These are phyloP conservation scores for Calonectria leucothoes DNA, from an alignment of 2,329 filamentous ascomycete species.

Conservation along the genomic window DNA sequence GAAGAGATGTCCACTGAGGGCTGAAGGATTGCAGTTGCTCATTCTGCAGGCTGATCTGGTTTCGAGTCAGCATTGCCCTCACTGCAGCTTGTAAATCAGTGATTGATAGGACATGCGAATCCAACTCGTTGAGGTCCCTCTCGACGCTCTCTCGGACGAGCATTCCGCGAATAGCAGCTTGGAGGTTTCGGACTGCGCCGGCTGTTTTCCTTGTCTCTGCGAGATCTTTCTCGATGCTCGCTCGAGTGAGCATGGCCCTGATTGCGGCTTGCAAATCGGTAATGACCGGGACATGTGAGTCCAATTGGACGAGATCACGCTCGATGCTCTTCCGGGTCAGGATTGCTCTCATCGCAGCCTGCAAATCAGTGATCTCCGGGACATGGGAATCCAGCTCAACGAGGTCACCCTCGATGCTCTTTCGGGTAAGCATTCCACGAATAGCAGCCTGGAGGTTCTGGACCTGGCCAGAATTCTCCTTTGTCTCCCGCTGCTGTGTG, in stretches of 20 bases:
- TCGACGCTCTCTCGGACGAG: slow-evolving; percentile 69
- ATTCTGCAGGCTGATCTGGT: slow-evolving; percentile 62
- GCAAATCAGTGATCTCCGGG: slow-evolving; percentile 65
- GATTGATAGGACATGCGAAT: slow-evolving; percentile 61
- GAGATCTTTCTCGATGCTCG: background rate
- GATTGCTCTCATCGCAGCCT: slow-evolving; percentile 75
- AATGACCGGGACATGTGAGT: slow-evolving; percentile 61
- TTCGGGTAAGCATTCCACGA: slow-evolving; percentile 74
- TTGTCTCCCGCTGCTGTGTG: slow-evolving; percentile 67
- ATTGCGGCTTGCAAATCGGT: slow-evolving; percentile 73
- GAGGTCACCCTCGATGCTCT: slow-evolving; percentile 64
- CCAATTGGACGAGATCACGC: slow-evolving; percentile 64
- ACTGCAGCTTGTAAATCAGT: slow-evolving; percentile 73
- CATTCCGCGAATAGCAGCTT: slow-evolving; percentile 76
- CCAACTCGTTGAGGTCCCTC: slow-evolving; percentile 64
- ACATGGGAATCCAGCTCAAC: slow-evolving; percentile 63
- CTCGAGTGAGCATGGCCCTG: slow-evolving; percentile 62
- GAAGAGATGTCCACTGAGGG: slow-evolving; percentile 61
- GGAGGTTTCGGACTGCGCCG: slow-evolving; percentile 67
- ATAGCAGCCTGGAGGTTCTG: slow-evolving; percentile 73
- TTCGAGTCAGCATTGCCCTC: slow-evolving; percentile 70
- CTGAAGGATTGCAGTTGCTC: slow-evolving; percentile 63
- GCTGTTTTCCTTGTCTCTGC: slow-evolving; percentile 63
- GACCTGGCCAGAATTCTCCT: slow-evolving; percentile 62
- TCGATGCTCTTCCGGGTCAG: slow-evolving; percentile 65